phyloP scores from a whole-genome alignment of 148 eudicot genomes.

The Linanthus parryae region DNA sequence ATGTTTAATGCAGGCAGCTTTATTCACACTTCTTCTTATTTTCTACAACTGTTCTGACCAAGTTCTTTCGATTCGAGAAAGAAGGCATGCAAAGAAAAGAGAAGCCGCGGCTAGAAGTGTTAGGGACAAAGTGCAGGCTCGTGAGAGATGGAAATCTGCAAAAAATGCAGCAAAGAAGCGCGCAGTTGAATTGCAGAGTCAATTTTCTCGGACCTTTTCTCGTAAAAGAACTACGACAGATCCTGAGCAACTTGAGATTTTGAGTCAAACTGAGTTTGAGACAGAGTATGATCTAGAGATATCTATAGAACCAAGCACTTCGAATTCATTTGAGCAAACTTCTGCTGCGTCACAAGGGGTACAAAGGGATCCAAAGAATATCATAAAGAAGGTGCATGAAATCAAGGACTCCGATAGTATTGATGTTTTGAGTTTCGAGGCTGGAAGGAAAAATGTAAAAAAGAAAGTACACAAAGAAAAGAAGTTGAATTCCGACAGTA shows the following conservation, averaged over 20 bases:
- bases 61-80: constrained; percentile 59
- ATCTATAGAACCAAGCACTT: constrained; percentile 10
- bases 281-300: constrained; percentile 19
- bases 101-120: constrained; percentile 74
- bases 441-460: constrained; percentile 21
- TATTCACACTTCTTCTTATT: constrained; percentile 67
- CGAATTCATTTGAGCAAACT: constrained; percentile 20
- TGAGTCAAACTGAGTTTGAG: constrained; percentile 20
- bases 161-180: constrained; percentile 67
- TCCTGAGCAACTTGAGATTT: constrained; percentile 23
- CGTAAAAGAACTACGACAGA: constrained; percentile 19
- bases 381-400: constrained; percentile 12
- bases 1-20: constrained; percentile 53
- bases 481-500: constrained; percentile 40
- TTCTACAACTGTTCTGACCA: constrained; percentile 89
- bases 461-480: constrained; percentile 36
- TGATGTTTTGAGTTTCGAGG: constrained; percentile 29
- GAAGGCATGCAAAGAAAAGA: constrained; percentile 74
- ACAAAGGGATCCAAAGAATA: constrained; percentile 14
- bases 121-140: constrained; percentile 50
- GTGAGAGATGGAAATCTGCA: constrained; percentile 63
- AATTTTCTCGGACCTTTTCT: constrained; percentile 59
- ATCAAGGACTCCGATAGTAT: constrained; percentile 26
- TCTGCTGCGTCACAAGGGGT: constrained; percentile 23
- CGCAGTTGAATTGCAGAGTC: constrained; percentile 39